phyloP scores from a whole-genome alignment of 164 flowering plant species.

The Dillenia turbinata region DNA sequence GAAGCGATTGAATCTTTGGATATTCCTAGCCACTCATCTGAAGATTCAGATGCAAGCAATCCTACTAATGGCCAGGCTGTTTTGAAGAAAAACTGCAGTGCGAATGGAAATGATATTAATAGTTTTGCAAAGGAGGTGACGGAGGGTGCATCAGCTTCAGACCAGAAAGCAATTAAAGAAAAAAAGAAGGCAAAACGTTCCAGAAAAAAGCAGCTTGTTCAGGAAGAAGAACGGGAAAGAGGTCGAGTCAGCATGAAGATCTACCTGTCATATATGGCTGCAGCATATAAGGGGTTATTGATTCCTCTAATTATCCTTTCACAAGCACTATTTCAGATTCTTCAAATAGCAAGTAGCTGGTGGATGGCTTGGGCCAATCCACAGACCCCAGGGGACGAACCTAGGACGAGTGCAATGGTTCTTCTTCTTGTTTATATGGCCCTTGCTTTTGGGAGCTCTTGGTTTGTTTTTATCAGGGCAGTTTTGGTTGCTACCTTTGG shows the following conservation, averaged over 20 bases:
- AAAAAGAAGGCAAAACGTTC: slow-evolving; percentile 86
- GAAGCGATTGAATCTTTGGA: slow-evolving; percentile 96
- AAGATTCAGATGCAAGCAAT: slow-evolving; percentile 56
- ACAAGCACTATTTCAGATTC: slow-evolving; percentile 80
- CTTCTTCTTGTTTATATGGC: slow-evolving; percentile 91
- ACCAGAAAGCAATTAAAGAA: slow-evolving; percentile 71
- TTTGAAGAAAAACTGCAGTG: slow-evolving; percentile 31
- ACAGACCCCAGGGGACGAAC: slow-evolving; percentile 75
- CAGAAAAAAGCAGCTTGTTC: slow-evolving; percentile 91
- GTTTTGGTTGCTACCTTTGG: slow-evolving; percentile 96
- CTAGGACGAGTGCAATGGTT: slow-evolving; percentile 60
- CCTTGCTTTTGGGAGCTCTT: slow-evolving; percentile 97
- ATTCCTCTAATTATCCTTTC: slow-evolving; percentile 82
- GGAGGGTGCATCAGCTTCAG: slow-evolving; percentile 55
- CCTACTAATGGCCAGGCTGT: slow-evolving; percentile 23
- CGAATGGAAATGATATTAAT: slow-evolving; percentile 34
- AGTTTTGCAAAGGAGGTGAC: slow-evolving; percentile 56
- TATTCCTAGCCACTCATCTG: slow-evolving; percentile 47
- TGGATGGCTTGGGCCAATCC: slow-evolving; percentile 99
- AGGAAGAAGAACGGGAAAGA: slow-evolving; percentile 94
- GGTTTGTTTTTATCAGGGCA: slow-evolving; percentile 89
- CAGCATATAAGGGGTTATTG: slow-evolving; percentile 86
- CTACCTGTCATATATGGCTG: slow-evolving; percentile 90
- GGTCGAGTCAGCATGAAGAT: slow-evolving; percentile 94
- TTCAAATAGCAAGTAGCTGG: slow-evolving; percentile 96